phyloP scores from a whole-genome alignment of 108 stramenopile genomes.

The Cyclotella sp. region DNA sequence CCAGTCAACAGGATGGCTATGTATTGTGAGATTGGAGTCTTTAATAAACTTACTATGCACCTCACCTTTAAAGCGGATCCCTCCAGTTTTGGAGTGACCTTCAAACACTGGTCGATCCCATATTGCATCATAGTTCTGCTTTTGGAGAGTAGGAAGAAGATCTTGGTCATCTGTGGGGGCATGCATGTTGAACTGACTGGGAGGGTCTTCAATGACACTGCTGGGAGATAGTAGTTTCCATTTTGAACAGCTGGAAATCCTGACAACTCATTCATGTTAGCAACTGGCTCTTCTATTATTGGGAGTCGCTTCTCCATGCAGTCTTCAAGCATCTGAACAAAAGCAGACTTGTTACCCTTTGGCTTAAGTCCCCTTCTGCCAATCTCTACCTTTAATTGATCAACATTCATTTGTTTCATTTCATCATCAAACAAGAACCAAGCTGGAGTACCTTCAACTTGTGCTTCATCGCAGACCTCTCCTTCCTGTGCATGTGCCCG shows the following conservation, averaged over 20 bases:
- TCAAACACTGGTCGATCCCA: too few species aligned
- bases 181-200: conserved; percentile 1
- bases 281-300: background rate
- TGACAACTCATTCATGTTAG: background rate
- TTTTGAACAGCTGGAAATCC: background rate
- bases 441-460: too few species aligned
- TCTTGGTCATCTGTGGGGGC: background rate
- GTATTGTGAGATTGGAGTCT: background rate
- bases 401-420: too few species aligned
- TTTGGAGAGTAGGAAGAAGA: background rate
- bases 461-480: background rate
- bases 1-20: conserved; percentile 16
- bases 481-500: too few species aligned
- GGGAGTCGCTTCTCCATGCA: background rate
- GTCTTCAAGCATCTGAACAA: background rate
- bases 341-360: too few species aligned
- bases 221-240: background rate
- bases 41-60: background rate
- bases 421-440: too few species aligned
- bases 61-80: background rate
- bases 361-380: too few species aligned
- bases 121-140: conserved; percentile 3
- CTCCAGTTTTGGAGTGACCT: background rate
- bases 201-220: background rate
- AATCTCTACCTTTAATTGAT: too few species aligned